A percentile compares a stretch with the other conserved stretches of the same genome.
Conservation (phyloP, 148 eudicot species). For the Persicaria maculosa region DNA sequence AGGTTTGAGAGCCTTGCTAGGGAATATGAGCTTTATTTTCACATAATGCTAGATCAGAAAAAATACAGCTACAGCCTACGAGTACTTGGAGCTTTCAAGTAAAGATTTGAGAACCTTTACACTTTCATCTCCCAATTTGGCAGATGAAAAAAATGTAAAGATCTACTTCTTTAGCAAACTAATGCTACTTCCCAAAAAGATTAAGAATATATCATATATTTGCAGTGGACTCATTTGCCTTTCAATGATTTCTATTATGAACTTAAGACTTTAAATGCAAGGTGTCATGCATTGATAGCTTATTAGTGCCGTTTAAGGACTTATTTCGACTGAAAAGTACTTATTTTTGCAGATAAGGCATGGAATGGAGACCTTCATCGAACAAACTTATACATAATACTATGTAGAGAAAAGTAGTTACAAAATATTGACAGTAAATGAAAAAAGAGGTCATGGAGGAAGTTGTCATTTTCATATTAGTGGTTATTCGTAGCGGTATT, state of each 20-base stretch:
- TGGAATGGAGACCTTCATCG: too few relatives aligned
- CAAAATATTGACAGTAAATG: not conserved
- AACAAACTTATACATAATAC: too few relatives aligned
- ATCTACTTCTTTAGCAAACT: not conserved
- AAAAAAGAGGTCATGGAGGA: not conserved
- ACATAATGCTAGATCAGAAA: not conserved
- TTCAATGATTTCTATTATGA: not conserved
- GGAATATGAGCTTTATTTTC: not conserved
- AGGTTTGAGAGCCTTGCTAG: not conserved
- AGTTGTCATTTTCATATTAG: not conserved
- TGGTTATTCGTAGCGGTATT: not conserved
- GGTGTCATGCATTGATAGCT: too few relatives aligned
- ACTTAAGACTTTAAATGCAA: not conserved
- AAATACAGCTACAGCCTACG: not conserved
- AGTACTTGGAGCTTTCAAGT: not conserved
- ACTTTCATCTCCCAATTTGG: not conserved
- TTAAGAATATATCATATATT: not conserved
- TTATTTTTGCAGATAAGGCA: too few relatives aligned
- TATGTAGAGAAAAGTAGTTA: not conserved
- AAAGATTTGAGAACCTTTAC: too few relatives aligned
- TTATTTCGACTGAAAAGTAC: too few relatives aligned
- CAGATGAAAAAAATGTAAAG: not conserved
- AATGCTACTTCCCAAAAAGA: not conserved
- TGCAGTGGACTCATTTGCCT: not conserved
- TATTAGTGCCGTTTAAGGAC: too few relatives aligned